Conservation (phyloP, 768 basidiomycete species). For the Lyophyllum atratum region DNA sequence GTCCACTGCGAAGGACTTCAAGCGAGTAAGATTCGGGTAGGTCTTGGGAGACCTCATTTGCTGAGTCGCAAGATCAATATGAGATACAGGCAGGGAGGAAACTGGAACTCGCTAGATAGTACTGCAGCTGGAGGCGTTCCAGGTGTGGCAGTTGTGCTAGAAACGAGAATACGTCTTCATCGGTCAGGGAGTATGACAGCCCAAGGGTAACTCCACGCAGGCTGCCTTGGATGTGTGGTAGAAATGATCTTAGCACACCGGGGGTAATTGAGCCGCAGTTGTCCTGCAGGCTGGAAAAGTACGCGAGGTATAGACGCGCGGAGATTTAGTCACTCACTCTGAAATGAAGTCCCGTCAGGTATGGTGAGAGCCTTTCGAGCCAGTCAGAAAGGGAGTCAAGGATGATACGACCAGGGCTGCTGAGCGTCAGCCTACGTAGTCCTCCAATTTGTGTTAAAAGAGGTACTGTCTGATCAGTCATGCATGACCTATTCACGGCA, state of each 20-base stretch:
- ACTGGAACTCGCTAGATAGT: constrained; percentile 49
- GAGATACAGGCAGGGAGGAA: neutral
- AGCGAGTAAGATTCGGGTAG: constrained; percentile 19
- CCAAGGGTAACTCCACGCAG: constrained; percentile 47
- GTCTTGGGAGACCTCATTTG: constrained; percentile 42
- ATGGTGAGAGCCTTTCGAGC: constrained; percentile 36
- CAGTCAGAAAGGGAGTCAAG: constrained; percentile 46
- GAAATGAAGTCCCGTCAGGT: constrained; percentile 42
- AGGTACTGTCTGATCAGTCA: constrained; percentile 29
- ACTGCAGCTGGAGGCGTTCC: constrained; percentile 41
- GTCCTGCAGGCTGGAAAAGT: constrained; percentile 31
- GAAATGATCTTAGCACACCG: constrained; percentile 50
- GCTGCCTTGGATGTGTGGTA: constrained; percentile 35
- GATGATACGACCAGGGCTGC: constrained; percentile 41
- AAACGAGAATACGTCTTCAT: constrained; percentile 53
- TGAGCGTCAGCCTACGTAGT: constrained; percentile 31
- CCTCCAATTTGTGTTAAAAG: constrained; percentile 28
- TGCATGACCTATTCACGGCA: constrained; percentile 38
- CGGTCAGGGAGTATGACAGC: constrained; percentile 58
- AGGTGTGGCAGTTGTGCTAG: constrained; percentile 42
- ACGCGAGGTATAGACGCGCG: neutral
- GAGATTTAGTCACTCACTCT: constrained; percentile 31
- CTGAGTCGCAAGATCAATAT: constrained; percentile 20
- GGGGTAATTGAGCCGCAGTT: constrained; percentile 69
- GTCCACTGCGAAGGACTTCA: constrained; percentile 34